Conservation (phyloP, 2,329 filamentous ascomycete species). For the Didymellaceae sp. region DNA sequence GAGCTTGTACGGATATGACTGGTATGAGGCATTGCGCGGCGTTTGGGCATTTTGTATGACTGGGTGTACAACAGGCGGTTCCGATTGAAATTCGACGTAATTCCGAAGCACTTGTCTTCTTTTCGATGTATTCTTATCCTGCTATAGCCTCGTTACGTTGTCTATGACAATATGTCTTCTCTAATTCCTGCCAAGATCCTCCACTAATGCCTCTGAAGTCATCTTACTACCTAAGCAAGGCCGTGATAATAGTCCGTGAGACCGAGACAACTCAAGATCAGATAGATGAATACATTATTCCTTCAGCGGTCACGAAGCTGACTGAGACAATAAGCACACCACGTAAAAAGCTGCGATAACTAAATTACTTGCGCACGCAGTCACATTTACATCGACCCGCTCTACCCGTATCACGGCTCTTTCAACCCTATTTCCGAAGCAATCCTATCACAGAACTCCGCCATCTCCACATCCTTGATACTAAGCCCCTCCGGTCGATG, state of each 20-base stretch:
- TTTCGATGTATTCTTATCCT: constrained; percentile 1
- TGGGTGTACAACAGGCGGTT: constrained; percentile 7
- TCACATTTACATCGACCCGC: neutral
- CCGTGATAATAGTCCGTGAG: no score
- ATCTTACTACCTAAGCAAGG: no score
- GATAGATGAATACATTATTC: no score
- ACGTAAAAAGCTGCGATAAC: neutral
- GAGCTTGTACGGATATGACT: neutral
- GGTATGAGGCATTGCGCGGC: constrained; percentile 20
- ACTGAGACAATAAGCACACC: neutral
- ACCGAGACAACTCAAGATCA: no score
- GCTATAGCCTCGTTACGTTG: neutral
- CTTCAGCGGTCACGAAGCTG: no score
- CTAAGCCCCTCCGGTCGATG: constrained; percentile 44
- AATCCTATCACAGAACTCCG: constrained; percentile 43
- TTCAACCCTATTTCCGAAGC: constrained; percentile 40
- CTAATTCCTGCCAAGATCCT: no score
- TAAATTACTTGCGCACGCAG: neutral
- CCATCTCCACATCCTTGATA: constrained; percentile 46
- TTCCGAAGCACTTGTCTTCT: neutral
- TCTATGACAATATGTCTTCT: constrained; percentile 4
- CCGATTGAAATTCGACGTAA: neutral
- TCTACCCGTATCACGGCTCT: neutral
- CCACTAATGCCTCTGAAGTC: no score
- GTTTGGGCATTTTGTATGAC: constrained; percentile 10